Evolutionary conservation across 305 asterid genomes (phyloP), one percentile per base, ranked within the genome.

Genomic region (Solanum hybrid): DNA sequence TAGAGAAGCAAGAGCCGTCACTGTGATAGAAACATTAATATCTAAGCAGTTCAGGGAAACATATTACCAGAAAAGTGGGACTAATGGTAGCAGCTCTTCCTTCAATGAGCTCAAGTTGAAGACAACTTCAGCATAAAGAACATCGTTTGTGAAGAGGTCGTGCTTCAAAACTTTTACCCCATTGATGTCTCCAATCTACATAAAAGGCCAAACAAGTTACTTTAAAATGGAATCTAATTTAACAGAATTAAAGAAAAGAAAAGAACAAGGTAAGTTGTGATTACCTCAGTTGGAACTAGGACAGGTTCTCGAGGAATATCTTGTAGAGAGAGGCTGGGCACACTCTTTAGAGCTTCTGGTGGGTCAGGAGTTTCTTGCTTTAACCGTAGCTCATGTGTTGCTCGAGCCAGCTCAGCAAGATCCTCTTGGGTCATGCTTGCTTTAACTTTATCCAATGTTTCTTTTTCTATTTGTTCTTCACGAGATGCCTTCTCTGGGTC

Each of bases 301-400:
- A 90, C 90, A 90, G 98, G 99, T 79, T 95, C 93, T 91, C 93
- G 96, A n/a, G 99, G 99, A 91, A 98, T 98, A 93, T 98, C 99
- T 91, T 94, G 90, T 88, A 98, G 93, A 91, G 97, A 94, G 88
- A 98, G 96, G 92, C 98, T 92, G 51, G 99, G 99, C 37, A 98
- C 98, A 82, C 96, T 92, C 92, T 94, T 98, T 46, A 98, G 94
- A 90, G 98, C 98, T 92, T 98, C 99, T 78, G 99, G 99, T 84
- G 98, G 96, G 88, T 98, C 99, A 56, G 99, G 99, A 81, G 99
- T 98, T 93, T 98, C 99, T 89, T 98, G 99, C 93, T 96, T 96
- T 94, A 96, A 84, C 93, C 94, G 95, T 75, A 98, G 94, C 88
- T 96, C 99, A 84, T 93, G 95, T 36, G 99, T 98, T 81, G 98